These are phyloP conservation scores for Trichoderma simmonsii DNA, from an alignment of 2,329 filamentous ascomycete genomes.

Conservation along the genomic window DNA sequence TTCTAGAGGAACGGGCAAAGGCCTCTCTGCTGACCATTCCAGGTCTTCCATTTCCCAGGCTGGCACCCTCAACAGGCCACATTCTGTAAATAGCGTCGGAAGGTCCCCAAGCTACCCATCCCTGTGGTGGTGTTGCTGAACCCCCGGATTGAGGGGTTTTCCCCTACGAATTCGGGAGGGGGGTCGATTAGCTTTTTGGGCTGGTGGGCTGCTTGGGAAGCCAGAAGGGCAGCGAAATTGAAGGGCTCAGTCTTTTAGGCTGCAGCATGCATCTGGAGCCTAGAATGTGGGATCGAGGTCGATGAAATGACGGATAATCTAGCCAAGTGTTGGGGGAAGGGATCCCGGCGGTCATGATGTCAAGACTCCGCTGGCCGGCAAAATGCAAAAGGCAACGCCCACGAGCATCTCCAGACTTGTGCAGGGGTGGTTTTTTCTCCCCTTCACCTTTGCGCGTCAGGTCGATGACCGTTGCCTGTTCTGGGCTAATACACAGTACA, in stretches of 20 bases:
- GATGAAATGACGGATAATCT: constrained; percentile 5
- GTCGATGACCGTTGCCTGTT: background rate
- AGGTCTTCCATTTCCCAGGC: background rate
- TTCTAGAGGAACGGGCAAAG: background rate
- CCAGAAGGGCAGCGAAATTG: background rate
- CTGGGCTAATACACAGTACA: background rate
- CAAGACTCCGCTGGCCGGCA: constrained; percentile 13
- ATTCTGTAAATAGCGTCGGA: background rate
- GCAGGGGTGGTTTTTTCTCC: background rate
- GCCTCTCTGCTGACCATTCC: constrained; percentile 4
- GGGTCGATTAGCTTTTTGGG: background rate
- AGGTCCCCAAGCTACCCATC: background rate
- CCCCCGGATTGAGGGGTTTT: background rate
- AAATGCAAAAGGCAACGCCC: background rate
- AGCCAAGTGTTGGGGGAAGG: background rate
- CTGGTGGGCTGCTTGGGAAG: background rate
- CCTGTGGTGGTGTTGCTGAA: background rate
- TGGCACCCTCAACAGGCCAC: background rate
- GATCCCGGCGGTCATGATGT: constrained; percentile 6
- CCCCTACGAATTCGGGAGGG: background rate
- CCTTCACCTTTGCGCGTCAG: background rate
- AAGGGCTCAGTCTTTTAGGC: background rate
- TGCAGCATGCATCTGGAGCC: constrained; percentile 6
- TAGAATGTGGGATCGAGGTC: constrained; percentile 3
- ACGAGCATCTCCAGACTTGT: background rate